Evolutionary conservation across 2,329 filamentous ascomycete species (phyloP).

Genomic region (Zarea fungicola): DNA sequence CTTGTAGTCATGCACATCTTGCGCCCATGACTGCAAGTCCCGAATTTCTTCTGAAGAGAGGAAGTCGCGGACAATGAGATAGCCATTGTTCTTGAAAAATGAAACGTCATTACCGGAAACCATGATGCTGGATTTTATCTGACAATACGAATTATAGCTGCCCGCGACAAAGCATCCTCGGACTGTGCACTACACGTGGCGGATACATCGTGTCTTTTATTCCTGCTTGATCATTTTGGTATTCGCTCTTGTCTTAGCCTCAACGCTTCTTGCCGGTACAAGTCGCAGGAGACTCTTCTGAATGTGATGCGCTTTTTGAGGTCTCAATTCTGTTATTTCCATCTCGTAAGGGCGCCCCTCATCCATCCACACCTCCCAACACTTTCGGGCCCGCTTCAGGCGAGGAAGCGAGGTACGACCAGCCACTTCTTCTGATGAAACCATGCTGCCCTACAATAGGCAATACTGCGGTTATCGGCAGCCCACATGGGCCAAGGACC

Average conservation of each 20-base stretch:
- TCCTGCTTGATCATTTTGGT: not conserved
- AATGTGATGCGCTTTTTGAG: no score
- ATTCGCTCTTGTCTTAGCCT: no score
- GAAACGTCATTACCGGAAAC: slow-evolving; percentile 8
- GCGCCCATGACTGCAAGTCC: slow-evolving; percentile 16
- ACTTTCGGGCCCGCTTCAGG: not conserved
- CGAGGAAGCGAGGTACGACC: not conserved
- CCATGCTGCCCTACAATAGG: no score
- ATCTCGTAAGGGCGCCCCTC: not conserved
- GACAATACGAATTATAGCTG: not conserved
- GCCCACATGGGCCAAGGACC: not conserved
- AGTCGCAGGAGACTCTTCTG: no score
- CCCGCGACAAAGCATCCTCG: not conserved
- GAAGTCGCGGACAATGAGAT: slow-evolving; percentile 17
- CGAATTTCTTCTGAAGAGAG: slow-evolving; percentile 10
- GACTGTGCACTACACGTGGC: not conserved
- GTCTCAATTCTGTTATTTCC: no score
- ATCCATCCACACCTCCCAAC: not conserved
- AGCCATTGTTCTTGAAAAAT: slow-evolving; percentile 17
- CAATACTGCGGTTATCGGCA: not conserved
- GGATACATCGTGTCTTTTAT: not conserved
- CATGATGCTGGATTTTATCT: slow-evolving; percentile 6
- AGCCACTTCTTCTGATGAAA: no score
- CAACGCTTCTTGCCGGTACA: no score
- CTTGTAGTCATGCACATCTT: slow-evolving; percentile 16